Percentiles rank a stretch among this genome's conserved stretches.
Evolutionary conservation across 768 basidiomycete genomes (phyloP).

Genomic region (Kondoa subrosea): DNA sequence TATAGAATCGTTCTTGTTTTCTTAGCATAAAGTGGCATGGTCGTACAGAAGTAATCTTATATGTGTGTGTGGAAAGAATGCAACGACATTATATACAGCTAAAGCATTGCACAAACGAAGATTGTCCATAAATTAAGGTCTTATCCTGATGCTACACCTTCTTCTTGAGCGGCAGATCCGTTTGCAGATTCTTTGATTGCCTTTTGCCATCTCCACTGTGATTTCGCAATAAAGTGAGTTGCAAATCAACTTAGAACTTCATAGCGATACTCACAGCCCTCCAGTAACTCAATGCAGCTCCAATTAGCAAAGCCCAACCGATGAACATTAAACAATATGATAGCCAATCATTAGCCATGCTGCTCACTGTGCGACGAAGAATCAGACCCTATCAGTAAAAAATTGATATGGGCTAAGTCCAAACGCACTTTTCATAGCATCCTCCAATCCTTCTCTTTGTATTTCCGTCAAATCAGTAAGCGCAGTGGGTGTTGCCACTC

Average conservation of each 20-base stretch:
- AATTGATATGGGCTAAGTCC: neutral
- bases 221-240: too few relatives aligned
- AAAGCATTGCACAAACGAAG: neutral
- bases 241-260: too few relatives aligned
- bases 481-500: slow-evolving; percentile 12
- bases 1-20: too few relatives aligned
- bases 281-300: slow-evolving; percentile 53
- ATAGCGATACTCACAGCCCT: slow-evolving; percentile 7
- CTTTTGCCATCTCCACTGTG: neutral
- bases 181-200: neutral
- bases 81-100: too few relatives aligned
- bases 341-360: slow-evolving; percentile 59
- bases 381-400: neutral
- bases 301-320: slow-evolving; percentile 82
- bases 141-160: neutral
- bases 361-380: slow-evolving; percentile 11
- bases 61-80: too few relatives aligned
- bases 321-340: slow-evolving; percentile 81
- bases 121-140: neutral
- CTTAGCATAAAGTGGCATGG: too few relatives aligned
- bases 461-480: slow-evolving; percentile 18
- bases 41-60: too few relatives aligned
- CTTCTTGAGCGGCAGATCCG: neutral
- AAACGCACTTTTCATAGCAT: slow-evolving; percentile 20
- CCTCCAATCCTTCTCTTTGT: slow-evolving; percentile 29